phyloP scores from a whole-genome alignment of 2,329 filamentous ascomycete genomes.

The Neonectria hederae region DNA sequence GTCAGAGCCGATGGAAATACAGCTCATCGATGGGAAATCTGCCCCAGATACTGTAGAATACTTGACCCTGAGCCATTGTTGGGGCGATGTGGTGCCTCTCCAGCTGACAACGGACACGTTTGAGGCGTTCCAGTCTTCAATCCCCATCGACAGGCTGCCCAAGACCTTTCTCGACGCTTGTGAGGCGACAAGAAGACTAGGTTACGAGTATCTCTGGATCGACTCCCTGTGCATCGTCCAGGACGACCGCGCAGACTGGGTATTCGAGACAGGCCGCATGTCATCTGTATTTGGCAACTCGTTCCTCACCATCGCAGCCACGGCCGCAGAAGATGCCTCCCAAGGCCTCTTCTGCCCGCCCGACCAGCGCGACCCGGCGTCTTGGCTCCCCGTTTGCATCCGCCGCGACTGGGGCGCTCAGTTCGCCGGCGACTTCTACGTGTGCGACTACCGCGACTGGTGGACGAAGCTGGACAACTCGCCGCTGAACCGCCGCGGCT shows the following conservation, averaged over 20 bases:
- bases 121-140: background rate
- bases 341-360: constrained; percentile 4
- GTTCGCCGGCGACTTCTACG: background rate
- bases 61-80: constrained; percentile 16
- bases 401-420: background rate
- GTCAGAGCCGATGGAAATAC: background rate
- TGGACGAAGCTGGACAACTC: constrained; percentile 13
- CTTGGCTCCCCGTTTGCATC: constrained; percentile 13
- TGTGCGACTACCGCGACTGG: constrained; percentile 17
- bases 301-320: constrained; percentile 17
- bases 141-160: background rate
- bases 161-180: constrained; percentile 19
- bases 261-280: constrained; percentile 10
- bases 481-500: constrained; percentile 19
- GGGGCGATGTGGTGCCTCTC: background rate
- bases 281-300: constrained; percentile 9
- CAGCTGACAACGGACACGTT: constrained; percentile 12
- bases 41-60: background rate
- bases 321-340: background rate
- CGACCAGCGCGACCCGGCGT: background rate
- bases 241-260: constrained; percentile 25
- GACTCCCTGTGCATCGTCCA: constrained; percentile 31
- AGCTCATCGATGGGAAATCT: background rate
- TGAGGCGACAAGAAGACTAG: background rate
- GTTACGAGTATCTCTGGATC: constrained; percentile 29